Evolutionary conservation across 2,329 filamentous ascomycete genomes (phyloP).

Genomic region (Exserohilum turcica): DNA sequence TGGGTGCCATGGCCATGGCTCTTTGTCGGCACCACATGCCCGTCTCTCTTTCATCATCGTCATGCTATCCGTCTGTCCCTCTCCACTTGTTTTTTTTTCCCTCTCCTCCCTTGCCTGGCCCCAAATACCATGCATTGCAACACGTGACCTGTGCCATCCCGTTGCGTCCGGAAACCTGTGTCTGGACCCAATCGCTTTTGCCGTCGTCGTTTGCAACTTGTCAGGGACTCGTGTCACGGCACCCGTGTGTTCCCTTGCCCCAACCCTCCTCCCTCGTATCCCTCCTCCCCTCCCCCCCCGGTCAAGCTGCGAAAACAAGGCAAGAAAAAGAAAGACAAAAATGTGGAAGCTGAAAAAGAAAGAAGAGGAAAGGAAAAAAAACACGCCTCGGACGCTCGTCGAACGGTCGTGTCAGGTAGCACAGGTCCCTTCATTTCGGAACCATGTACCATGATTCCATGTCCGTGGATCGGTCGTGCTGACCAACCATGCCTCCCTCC

Average conservation of each 20-base stretch:
- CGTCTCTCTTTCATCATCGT: conserved; percentile 18
- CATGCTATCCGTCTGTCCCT: too few species aligned
- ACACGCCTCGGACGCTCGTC: conserved; percentile 20
- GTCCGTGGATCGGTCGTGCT: conserved; percentile 38
- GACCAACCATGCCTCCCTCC: too few species aligned
- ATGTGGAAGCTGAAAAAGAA: too few species aligned
- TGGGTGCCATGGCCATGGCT: conserved; percentile 31
- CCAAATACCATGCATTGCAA: conserved; percentile 18
- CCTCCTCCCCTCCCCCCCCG: too few species aligned
- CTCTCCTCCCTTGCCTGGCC: conserved; percentile 5
- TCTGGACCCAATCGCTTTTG: conserved; percentile 18
- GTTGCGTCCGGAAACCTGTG: conserved; percentile 21
- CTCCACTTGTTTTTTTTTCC: too few species aligned
- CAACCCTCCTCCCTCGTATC: too few species aligned
- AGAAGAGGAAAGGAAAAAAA: too few species aligned
- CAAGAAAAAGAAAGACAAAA: too few species aligned
- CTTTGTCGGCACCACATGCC: conserved; percentile 37
- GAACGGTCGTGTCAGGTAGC: conserved; percentile 32
- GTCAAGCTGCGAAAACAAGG: conserved; percentile 10
- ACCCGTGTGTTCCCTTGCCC: conserved; percentile 25
- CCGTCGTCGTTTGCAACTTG: conserved; percentile 21
- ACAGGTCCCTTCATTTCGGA: conserved; percentile 50
- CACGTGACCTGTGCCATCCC: conserved; percentile 12
- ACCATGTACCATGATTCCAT: conserved; percentile 46
- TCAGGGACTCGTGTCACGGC: conserved; percentile 24